A percentile compares a stretch with the other conserved stretches of the same genome.
phyloP scores from a whole-genome alignment of 345 rosid genomes.

The Conringia planisiliqua region DNA sequence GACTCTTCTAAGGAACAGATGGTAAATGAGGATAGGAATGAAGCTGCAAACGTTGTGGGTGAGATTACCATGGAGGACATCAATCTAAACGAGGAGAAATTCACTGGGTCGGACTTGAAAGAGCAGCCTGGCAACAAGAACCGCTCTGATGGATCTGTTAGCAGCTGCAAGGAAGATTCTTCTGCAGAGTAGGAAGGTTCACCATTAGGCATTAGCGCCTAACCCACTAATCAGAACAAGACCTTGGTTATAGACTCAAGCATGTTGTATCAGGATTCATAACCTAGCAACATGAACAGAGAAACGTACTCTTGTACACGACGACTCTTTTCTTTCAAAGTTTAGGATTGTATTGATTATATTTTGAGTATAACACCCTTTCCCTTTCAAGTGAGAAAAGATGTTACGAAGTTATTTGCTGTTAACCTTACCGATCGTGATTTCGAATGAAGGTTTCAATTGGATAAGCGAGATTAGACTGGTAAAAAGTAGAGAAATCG shows the following conservation, averaged over 20 bases:
- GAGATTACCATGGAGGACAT: conserved; percentile 14
- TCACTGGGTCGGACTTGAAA: conserved; percentile 21
- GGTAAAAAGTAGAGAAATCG: neutral
- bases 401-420: neutral
- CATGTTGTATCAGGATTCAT: neutral
- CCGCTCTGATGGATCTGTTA: conserved; percentile 13
- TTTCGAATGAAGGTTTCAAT: neutral
- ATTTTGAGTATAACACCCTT: neutral
- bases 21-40: conserved; percentile 24
- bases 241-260: neutral
- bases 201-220: neutral
- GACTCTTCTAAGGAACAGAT: conserved; percentile 33
- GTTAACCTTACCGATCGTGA: neutral
- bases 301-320: neutral
- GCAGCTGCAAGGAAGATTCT: conserved; percentile 31
- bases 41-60: conserved; percentile 24
- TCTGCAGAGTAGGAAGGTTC: conserved; percentile 24
- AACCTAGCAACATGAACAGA: neutral
- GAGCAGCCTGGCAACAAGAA: conserved; percentile 24
- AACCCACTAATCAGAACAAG: conserved; percentile 41
- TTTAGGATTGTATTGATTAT: neutral
- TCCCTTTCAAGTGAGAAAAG: neutral
- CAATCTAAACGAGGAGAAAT: conserved; percentile 23
- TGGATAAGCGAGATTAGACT: neutral
- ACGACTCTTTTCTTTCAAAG: neutral